Percentiles rank a stretch among this genome's conserved stretches.
Conservation (phyloP, 768 basidiomycete genomes). For the Lentinula lateritia region DNA sequence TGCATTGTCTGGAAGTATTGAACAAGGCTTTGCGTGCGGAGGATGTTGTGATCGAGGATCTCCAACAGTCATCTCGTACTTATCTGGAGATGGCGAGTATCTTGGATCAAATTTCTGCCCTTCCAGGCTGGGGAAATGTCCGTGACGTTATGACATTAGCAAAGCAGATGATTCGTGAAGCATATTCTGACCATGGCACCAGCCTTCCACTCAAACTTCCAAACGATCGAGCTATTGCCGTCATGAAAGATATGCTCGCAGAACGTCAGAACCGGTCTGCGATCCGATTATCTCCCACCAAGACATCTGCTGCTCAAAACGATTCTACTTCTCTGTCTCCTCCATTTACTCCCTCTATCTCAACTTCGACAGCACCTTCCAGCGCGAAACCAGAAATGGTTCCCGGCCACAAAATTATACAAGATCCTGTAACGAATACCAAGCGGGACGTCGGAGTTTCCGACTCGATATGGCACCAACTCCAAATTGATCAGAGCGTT, state of each 20-base stretch:
- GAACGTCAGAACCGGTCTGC: background rate
- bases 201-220: background rate
- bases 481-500: conserved; percentile 30
- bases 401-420: background rate
- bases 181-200: conserved; percentile 13
- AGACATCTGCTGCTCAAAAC: background rate
- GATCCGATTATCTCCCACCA: background rate
- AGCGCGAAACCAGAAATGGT: conserved; percentile 3
- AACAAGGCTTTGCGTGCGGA: conserved; percentile 25
- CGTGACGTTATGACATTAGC: conserved; percentile 36
- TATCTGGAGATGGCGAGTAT: conserved; percentile 21
- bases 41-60: conserved; percentile 18
- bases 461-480: conserved; percentile 44
- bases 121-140: conserved; percentile 45
- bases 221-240: background rate
- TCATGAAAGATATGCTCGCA: background rate
- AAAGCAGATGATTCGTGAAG: conserved; percentile 27
- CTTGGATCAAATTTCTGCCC: conserved; percentile 22
- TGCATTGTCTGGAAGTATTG: conserved; percentile 31
- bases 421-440: background rate
- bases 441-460: conserved; percentile 42
- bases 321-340: background rate
- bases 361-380: conserved; percentile 5
- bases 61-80: conserved; percentile 13
- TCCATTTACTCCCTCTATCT: conserved; percentile 8